These are phyloP conservation scores for Calocybe indica DNA, from an alignment of 768 basidiomycete genomes.

Conservation along the genomic window DNA sequence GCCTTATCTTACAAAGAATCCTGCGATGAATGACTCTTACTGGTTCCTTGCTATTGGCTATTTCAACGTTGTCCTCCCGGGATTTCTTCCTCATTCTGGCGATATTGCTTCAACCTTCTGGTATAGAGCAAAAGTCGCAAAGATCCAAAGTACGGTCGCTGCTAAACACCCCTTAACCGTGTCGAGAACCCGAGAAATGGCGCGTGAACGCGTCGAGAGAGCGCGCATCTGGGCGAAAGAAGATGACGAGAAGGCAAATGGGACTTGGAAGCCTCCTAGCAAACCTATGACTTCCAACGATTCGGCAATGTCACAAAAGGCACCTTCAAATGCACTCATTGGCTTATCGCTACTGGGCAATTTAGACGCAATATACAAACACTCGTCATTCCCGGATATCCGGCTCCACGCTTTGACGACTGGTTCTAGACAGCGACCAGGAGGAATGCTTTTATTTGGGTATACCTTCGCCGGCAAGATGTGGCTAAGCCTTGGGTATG, in stretches of 20 bases:
- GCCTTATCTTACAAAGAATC: conserved; percentile 42
- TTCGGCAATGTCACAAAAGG: conserved; percentile 20
- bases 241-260: conserved; percentile 59
- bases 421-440: conserved; percentile 73
- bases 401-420: conserved; percentile 73
- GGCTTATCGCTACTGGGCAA: conserved; percentile 84
- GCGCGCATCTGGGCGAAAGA: conserved; percentile 67
- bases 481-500: conserved; percentile 79
- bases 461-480: conserved; percentile 71
- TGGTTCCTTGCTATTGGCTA: conserved; percentile 81
- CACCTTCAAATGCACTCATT: conserved; percentile 59
- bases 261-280: conserved; percentile 28
- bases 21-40: conserved; percentile 52
- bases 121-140: conserved; percentile 66
- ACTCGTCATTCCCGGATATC: conserved; percentile 50
- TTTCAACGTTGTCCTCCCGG: conserved; percentile 77
- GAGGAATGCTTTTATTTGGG: conserved; percentile 79
- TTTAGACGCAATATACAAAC: conserved; percentile 76
- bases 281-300: conserved; percentile 6
- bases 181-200: conserved; percentile 60
- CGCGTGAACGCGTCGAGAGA: conserved; percentile 50
- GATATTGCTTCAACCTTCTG: conserved; percentile 52
- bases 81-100: conserved; percentile 49
- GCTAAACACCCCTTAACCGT: conserved; percentile 60
- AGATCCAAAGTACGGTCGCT: conserved; percentile 58